Evolutionary conservation across 108 stramenopile species (phyloP), one percentile per base, ranked within the genome.

Genomic region (Skeletonema costatum): DNA sequence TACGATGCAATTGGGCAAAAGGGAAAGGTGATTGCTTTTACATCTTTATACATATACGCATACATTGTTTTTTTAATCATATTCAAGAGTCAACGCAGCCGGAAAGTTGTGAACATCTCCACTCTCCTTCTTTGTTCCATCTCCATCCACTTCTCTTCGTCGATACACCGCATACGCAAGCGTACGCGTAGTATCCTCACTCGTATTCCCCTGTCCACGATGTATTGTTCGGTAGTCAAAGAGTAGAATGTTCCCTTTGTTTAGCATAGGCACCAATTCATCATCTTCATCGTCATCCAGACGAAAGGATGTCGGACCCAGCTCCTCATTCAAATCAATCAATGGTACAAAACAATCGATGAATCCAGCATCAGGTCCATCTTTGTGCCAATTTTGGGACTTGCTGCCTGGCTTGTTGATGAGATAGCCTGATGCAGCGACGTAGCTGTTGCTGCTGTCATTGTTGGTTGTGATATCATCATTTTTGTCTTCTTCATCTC

Each of bases 171-270:
- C 74, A 71, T 81, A 81, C 10, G 75, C 80, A n/a, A 81, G 69
- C 13, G 80, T 70, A 21, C 80, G 74, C 12, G 69, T 71, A 4
- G 70, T 76, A 25, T 16, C n/a, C 8, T 66, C 33, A 60, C 70
- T 70, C 5, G 21, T 53, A 76, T 81, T 81, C 14, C 80, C 80
- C 41, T 46, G 65, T 31, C 80, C 80, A 19, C 70, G 59, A 71
- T 81, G 80, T 42, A 81, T 19, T 60, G 80, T 81, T 38, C 80
- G 60, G 56, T 81, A 81, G 38, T 81, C 80, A 39, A 81, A 76
- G 3, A 81, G 70, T 13, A 81, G 60, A 2, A 81, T 66, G 31
- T 81, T 36, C 1, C 80, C 80, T 19, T 71, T 75, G 19, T 58
- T 64, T 62, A 81, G 56, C 21, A 81, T 44, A 10, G 80, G 80